Evolutionary conservation across 148 eudicot species (phyloP).

Genomic region (Camellia japonica): DNA sequence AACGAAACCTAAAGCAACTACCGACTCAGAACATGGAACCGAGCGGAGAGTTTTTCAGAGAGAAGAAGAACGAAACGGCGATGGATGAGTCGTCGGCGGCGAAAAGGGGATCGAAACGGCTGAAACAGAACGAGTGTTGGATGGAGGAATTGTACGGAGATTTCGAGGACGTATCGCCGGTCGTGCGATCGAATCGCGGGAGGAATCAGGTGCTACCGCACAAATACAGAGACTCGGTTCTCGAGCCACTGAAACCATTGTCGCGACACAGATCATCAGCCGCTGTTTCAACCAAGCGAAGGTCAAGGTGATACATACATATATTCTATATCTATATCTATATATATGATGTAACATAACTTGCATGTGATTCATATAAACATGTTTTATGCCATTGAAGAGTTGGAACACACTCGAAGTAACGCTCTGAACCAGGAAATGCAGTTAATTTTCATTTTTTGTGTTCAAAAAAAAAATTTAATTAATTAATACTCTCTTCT

Average conservation of each 20-base stretch:
- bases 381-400: no score
- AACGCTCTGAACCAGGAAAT: no score
- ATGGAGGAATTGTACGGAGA: background rate
- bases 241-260: slow-evolving; percentile 12
- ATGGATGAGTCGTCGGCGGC: background rate
- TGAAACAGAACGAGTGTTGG: background rate
- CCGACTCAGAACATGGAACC: background rate
- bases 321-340: background rate
- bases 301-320: slow-evolving; percentile 1
- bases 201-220: slow-evolving; percentile 1
- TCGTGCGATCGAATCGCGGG: slow-evolving; percentile 10
- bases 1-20: background rate
- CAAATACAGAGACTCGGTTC: slow-evolving; percentile 13
- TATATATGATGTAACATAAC: background rate
- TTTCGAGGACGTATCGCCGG: slow-evolving; percentile 9
- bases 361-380: no score
- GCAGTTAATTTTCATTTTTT: no score
- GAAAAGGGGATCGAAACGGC: background rate
- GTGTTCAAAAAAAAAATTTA: background rate
- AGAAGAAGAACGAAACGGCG: background rate
- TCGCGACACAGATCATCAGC: slow-evolving; percentile 1
- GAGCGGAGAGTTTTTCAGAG: background rate
- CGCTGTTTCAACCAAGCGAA: background rate
- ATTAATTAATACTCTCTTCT: background rate
- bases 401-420: no score